Base-by-base conservation (phyloP, 176 grass and related monocot genomes). In the Themeda triandra region DNA sequence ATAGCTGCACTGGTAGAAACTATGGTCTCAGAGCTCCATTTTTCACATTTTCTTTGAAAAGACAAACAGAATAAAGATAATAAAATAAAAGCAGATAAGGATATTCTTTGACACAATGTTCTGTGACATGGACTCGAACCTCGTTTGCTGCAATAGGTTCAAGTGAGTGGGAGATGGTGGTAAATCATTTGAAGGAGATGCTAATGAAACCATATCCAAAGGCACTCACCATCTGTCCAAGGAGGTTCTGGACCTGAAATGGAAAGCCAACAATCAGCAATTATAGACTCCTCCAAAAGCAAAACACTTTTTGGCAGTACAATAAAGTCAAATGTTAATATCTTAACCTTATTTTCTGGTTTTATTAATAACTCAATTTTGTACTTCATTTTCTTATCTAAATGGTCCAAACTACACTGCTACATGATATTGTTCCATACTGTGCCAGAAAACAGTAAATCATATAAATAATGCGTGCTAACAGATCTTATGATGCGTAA, bases 241-340 rank as follows among this genome's bases (percentile, higher is more conserved):
- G 95, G 58, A 98, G 95, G 68, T 95, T 95, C 91, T 98, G 92
- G 40, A 98, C 95, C 95, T 98, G 88, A 79, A 94, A 89, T 64
- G 76, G 40, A 25, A 74, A 69, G 79, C 23, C 75, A 42, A 8
- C 27, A 71, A 86, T 87, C 72, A 78, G 78, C 30, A 31, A 42
- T 10, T n/a, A 62, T 37, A 68, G 66, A 76, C 4, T 42, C 62
- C 74, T 45, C 25, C 45, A 80, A 71, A 77, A 88, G 54, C 10
- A 6, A 79, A 80, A 56, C 5, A 71, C 39, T 59, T 76, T 28
- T 65, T 19, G 69, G 30, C 3, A 66, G 14, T 75, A 54, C 18
- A 77, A 86, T 41, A 5, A 73, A 65, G 31, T 75, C 11, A 2
- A 37, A 27, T 78, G 65, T 41, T 74, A 30, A 78, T 81, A 69